Percentiles rank a stretch among this genome's conserved stretches.
Evolutionary conservation across 768 basidiomycete genomes (phyloP).

Genomic region (Tylopilus sp.): DNA sequence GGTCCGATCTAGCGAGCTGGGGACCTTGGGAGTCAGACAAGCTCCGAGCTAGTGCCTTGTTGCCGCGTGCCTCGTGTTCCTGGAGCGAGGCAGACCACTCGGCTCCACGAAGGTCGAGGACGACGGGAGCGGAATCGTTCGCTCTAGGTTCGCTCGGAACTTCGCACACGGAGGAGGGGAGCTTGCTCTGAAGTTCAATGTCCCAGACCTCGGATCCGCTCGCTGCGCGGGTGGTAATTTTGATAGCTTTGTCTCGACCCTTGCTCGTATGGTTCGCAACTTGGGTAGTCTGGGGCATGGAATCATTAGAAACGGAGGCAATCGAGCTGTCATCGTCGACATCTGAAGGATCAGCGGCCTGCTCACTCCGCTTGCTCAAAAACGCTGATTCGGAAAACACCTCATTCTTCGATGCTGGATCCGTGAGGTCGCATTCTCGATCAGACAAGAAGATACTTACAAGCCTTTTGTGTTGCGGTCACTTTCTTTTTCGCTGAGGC

Average conservation of each 20-base stretch:
- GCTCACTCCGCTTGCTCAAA: constrained; percentile 32
- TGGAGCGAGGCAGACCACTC: constrained; percentile 25
- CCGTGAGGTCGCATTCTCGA: not conserved
- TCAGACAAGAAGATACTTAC: constrained; percentile 8
- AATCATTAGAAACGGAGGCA: constrained; percentile 21
- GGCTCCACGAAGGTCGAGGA: constrained; percentile 35
- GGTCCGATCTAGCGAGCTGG: constrained; percentile 27
- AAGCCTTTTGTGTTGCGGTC: constrained; percentile 4
- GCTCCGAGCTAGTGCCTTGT: not conserved
- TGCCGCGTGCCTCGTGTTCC: not conserved
- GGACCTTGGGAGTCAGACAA: not conserved
- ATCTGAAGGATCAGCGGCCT: constrained; percentile 4
- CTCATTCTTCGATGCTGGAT: constrained; percentile 13
- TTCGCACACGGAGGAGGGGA: constrained; percentile 20
- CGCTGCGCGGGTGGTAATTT: not conserved
- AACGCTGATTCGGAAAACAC: constrained; percentile 49
- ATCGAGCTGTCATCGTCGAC: constrained; percentile 1
- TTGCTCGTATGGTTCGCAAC: constrained; percentile 2
- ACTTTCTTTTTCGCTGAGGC: constrained; percentile 30
- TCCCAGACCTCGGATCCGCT: constrained; percentile 51
- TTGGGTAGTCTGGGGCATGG: constrained; percentile 4
- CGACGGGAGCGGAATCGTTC: constrained; percentile 25
- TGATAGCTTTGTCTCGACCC: not conserved
- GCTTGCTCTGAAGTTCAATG: constrained; percentile 43
- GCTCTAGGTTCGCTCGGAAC: constrained; percentile 16